Conservation (phyloP, 2,329 filamentous ascomycete species). For the Neopestalotiopsis rosae region DNA sequence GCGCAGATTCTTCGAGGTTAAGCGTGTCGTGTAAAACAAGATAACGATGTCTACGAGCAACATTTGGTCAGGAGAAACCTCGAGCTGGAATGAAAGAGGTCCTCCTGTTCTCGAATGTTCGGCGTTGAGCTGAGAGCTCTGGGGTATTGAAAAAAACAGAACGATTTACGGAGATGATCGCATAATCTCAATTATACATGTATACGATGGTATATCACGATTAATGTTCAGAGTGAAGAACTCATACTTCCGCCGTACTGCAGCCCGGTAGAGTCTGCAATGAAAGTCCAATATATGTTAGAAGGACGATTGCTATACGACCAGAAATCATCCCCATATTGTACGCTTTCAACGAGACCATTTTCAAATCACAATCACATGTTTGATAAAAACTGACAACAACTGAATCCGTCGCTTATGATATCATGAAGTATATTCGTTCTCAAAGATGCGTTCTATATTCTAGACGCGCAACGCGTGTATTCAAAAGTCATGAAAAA, state of each 20-base stretch:
- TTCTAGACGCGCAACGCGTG: background rate
- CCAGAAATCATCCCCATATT: too few species aligned
- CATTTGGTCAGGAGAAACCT: background rate
- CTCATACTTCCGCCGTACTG: too few species aligned
- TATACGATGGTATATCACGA: background rate
- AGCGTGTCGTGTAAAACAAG: slow-evolving; percentile 63
- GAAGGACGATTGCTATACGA: too few species aligned
- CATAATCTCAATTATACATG: background rate
- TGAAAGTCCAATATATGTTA: too few species aligned
- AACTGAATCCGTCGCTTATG: background rate
- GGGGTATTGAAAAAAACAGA: background rate
- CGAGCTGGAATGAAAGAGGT: background rate
- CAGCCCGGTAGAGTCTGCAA: too few species aligned
- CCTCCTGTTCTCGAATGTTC: background rate
- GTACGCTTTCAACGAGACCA: too few species aligned
- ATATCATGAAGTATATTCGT: background rate
- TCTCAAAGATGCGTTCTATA: background rate
- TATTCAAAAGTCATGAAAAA: background rate
- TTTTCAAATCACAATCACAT: background rate
- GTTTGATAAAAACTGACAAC: background rate
- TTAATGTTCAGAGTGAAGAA: background rate
- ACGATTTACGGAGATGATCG: background rate
- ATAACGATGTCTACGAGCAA: background rate
- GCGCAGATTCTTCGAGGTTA: slow-evolving; percentile 95
- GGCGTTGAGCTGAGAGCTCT: background rate